Evolutionary conservation across 768 basidiomycete genomes (phyloP), one percentile per base, ranked within the genome.

Genomic region (Xanthoconium purpureum): DNA sequence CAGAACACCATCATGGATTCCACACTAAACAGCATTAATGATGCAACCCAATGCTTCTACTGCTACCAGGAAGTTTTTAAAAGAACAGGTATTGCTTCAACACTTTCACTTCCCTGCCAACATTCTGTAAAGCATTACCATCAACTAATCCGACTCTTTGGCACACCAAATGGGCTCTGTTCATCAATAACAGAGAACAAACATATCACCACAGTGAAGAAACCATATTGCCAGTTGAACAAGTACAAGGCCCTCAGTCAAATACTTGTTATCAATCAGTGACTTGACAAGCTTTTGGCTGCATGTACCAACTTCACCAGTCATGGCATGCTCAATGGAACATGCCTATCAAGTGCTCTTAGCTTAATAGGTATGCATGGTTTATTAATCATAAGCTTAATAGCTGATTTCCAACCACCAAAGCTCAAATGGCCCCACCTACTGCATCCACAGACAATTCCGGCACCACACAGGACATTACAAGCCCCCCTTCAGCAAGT

Each of bases 131-230:
- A 6, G 6, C 52, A 54, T 4, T 54, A 54, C 3, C 9, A n/a
- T 6, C 13, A 46, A 3, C 38, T 54, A 1, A 47, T 54, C 3
- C 15, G 11, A 5, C n/a, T 30, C 1, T 55, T 49, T 37, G 47
- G 54, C 1, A n/a, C 54, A 1, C 54, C 40, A 11, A 55, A 55
- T 24, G 40, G 54, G 1, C 9, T 55, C 0, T 52, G 51, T 11
- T 46, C 44, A 3, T 46, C 29, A 1, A 53, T 53, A 2, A 53
- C n/a, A 1, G 54, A 50, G 30, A 65, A 64, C 0, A 72, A 70
- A 24, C 75, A 74, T 37, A 73, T 75, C 47, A 70, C 64, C 10
- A 72, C 70, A 5, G 71, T 77, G 5, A 76, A 76, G 49, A 42
- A 73, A 37, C 74, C 72, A 1, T 76, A 67, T 49, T 51, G 61